A percentile compares a stretch with the other conserved stretches of the same genome.
These are phyloP conservation scores for Lachancea lanzarotensis DNA, from an alignment of 805 yeast genomes.

Conservation along the genomic window DNA sequence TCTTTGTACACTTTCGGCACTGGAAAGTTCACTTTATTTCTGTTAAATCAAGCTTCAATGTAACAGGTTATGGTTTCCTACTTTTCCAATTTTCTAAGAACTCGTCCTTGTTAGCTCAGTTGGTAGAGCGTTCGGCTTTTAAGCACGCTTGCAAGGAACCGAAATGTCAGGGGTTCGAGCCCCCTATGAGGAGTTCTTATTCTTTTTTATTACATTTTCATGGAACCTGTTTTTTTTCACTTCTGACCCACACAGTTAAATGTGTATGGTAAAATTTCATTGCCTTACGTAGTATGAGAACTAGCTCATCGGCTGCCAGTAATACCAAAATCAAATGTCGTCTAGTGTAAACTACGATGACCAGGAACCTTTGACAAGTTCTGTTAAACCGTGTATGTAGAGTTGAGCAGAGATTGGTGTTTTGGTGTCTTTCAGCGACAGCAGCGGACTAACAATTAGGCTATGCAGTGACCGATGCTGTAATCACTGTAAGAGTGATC, in stretches of 20 bases:
- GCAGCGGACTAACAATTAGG: not conserved
- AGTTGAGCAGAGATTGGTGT: not conserved
- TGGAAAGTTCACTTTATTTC: too few relatives aligned
- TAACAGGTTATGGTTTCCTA: not conserved
- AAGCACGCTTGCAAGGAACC: slow-evolving; percentile 39
- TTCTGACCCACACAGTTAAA: not conserved
- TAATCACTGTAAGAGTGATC: slow-evolving; percentile 77
- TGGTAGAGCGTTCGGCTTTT: slow-evolving; percentile 69
- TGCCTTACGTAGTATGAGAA: too few relatives aligned
- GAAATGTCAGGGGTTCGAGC: slow-evolving; percentile 48
- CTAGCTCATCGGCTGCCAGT: not conserved
- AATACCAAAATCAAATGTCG: slow-evolving; percentile 10
- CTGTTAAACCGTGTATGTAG: slow-evolving; percentile 48
- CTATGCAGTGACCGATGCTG: slow-evolving; percentile 43
- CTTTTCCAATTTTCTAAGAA: slow-evolving; percentile 18
- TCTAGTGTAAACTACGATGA: slow-evolving; percentile 31
- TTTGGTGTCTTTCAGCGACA: too few relatives aligned
- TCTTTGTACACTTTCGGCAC: too few relatives aligned
- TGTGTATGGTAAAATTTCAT: too few relatives aligned
- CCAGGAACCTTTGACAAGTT: slow-evolving; percentile 75
- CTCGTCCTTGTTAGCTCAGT: slow-evolving; percentile 55
- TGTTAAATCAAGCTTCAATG: too few relatives aligned
- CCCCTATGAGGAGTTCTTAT: slow-evolving; percentile 43
- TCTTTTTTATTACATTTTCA: slow-evolving; percentile 8
- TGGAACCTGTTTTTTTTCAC: not conserved